Evolutionary conservation across 2,329 filamentous ascomycete species (phyloP).

Genomic region (Talaromyces sp.): DNA sequence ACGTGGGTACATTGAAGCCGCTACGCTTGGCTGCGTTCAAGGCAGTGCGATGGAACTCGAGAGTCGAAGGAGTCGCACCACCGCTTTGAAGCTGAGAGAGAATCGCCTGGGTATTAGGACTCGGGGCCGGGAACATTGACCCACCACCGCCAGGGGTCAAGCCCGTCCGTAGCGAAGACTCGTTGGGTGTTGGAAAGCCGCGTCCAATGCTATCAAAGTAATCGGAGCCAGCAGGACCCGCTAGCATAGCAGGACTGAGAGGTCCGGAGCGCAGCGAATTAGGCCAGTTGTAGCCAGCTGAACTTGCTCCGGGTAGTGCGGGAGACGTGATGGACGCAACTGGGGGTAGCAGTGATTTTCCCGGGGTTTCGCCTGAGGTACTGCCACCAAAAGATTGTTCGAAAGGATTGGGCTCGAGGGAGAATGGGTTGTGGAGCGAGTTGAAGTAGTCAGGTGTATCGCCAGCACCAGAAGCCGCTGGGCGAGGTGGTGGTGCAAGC

Average conservation of each 20-base stretch:
- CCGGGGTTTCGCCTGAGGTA: conserved; percentile 69
- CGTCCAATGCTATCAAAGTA: conserved; percentile 85
- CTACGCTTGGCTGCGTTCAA: conserved; percentile 67
- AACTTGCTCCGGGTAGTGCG: conserved; percentile 69
- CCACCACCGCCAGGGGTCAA: conserved; percentile 91
- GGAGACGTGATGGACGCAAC: conserved; percentile 90
- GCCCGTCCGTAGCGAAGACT: conserved; percentile 86
- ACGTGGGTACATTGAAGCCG: conserved; percentile 41
- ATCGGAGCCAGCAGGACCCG: conserved; percentile 68
- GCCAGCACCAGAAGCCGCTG: conserved; percentile 45
- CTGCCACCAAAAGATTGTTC: conserved; percentile 84
- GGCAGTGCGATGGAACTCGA: conserved; percentile 93
- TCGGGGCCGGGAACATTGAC: conserved; percentile 93
- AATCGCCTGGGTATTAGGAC: conserved; percentile 77
- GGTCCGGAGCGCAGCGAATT: conserved; percentile 87
- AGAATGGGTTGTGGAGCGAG: conserved; percentile 50
- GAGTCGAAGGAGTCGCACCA: conserved; percentile 78
- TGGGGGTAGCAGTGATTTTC: conserved; percentile 74
- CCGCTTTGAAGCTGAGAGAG: conserved; percentile 74
- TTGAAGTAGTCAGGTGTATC: conserved; percentile 67
- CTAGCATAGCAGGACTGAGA: conserved; percentile 94
- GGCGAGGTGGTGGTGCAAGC: conserved; percentile 65
- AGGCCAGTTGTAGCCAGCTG: conserved; percentile 70
- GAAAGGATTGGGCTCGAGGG: conserved; percentile 85
- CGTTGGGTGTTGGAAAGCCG: conserved; percentile 91